A percentile compares a stretch with the other conserved stretches of the same genome.
Evolutionary conservation across 164 flowering plant species (phyloP).

Genomic region (Tinospora cordifolia): DNA sequence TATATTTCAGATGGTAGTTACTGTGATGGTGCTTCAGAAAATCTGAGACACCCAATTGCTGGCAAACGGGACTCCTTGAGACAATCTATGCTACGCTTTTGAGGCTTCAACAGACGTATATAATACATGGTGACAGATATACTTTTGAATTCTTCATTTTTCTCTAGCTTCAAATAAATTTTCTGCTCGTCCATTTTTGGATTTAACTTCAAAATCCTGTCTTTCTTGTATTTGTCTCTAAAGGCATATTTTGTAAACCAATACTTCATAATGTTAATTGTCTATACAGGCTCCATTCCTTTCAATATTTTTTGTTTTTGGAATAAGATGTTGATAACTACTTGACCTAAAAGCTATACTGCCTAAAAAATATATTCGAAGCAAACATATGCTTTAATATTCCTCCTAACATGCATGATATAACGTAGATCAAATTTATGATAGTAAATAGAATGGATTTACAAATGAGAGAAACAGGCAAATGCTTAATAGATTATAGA

Average conservation of each 20-base stretch:
- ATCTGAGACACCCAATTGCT: not conserved
- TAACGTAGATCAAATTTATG: too few species aligned
- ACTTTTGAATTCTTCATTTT: not conserved
- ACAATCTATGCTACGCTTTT: not conserved
- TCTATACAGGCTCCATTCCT: not conserved
- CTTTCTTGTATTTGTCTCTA: not conserved
- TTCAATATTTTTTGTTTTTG: too few species aligned
- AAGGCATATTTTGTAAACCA: slow-evolving; percentile 1
- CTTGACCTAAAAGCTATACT: too few species aligned
- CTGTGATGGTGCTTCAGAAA: not conserved
- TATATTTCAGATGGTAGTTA: not conserved
- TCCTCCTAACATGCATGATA: too few species aligned
- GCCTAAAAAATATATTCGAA: too few species aligned
- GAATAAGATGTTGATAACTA: too few species aligned
- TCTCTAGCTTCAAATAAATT: not conserved
- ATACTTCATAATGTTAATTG: not conserved
- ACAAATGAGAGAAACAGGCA: too few species aligned
- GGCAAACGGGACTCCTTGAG: not conserved
- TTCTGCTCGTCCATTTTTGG: not conserved
- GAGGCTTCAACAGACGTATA: not conserved
- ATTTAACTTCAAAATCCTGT: not conserved
- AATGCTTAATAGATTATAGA: too few species aligned
- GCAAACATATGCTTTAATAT: too few species aligned
- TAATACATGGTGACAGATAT: not conserved
- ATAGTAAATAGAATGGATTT: too few species aligned